These are phyloP conservation scores for Ceratobasidium sp. DNA, from an alignment of 1,284 basidiomycete genomes.

Conservation along the genomic window DNA sequence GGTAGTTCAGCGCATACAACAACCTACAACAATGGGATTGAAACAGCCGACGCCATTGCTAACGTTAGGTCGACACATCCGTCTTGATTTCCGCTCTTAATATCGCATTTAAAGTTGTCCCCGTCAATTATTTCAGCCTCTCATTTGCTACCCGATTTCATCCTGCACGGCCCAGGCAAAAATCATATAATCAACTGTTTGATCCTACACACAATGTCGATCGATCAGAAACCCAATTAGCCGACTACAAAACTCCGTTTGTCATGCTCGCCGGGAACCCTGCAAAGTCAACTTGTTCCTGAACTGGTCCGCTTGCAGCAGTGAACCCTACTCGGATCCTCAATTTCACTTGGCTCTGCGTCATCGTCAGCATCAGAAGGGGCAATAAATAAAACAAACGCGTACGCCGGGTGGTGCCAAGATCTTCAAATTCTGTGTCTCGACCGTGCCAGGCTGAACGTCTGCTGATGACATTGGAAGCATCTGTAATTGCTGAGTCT, in stretches of 20 bases:
- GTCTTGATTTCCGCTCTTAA: too few relatives aligned
- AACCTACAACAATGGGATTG: too few relatives aligned
- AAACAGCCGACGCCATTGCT: too few relatives aligned
- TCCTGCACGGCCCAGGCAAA: too few relatives aligned
- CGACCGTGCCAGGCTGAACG: constrained; percentile 77
- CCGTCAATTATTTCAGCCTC: too few relatives aligned
- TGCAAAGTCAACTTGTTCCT: constrained; percentile 95
- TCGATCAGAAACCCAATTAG: too few relatives aligned
- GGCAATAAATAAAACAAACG: constrained; percentile 43
- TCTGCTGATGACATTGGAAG: constrained; percentile 91
- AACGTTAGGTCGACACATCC: too few relatives aligned
- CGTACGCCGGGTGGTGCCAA: constrained; percentile 86
- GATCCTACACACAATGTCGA: too few relatives aligned
- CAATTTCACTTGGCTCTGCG: constrained; percentile 81
- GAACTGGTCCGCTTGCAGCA: constrained; percentile 70
- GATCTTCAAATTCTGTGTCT: constrained; percentile 96
- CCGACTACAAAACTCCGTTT: constrained; percentile 47
- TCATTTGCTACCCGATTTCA: too few relatives aligned
- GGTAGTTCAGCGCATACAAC: too few relatives aligned
- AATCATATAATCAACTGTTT: too few relatives aligned
- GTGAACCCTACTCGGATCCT: constrained; percentile 85
- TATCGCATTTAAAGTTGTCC: too few relatives aligned
- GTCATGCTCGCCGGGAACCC: constrained; percentile 87
- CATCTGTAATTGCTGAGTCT: constrained; percentile 99
- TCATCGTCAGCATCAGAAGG: neutral